Conservation (phyloP, 108 stramenopile species). For the Aureococcus anophagefferens region DNA sequence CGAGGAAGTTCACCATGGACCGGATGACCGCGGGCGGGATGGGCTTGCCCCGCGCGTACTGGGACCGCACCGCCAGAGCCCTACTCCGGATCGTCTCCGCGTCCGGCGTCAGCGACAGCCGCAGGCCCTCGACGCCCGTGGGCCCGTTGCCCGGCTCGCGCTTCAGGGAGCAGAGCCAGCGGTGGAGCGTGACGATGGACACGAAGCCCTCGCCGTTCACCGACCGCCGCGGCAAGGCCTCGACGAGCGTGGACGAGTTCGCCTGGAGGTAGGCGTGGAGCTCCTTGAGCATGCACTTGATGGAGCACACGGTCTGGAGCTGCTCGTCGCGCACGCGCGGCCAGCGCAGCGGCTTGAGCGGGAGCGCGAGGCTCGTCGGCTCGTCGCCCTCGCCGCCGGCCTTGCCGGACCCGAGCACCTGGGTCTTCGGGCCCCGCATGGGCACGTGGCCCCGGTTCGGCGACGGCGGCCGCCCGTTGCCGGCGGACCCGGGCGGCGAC, state of each 20-base stretch:
- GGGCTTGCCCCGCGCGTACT: no score
- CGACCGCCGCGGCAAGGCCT: neutral
- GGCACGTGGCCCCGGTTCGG: no score
- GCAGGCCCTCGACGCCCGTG: no score
- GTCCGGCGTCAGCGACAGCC: no score
- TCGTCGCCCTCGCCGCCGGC: no score
- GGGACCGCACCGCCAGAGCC: no score
- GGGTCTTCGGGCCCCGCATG: no score
- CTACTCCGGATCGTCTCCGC: no score
- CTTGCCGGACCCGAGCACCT: no score
- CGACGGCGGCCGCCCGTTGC: no score
- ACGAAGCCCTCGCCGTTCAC: neutral
- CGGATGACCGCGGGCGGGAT: neutral
- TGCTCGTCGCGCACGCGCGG: neutral
- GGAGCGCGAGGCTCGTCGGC: neutral
- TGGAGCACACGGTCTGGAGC: neutral
- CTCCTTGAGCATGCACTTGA: neutral
- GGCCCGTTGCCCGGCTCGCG: neutral
- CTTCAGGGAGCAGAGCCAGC: neutral
- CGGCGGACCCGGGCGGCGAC: no score
- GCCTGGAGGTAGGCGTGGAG: neutral
- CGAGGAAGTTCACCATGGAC: neutral
- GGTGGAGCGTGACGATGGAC: neutral
- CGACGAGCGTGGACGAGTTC: neutral
- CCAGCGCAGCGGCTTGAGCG: neutral